Evolutionary conservation across 352 stramenopile species (phyloP).

Genomic region (Phytophthora aleatoria): DNA sequence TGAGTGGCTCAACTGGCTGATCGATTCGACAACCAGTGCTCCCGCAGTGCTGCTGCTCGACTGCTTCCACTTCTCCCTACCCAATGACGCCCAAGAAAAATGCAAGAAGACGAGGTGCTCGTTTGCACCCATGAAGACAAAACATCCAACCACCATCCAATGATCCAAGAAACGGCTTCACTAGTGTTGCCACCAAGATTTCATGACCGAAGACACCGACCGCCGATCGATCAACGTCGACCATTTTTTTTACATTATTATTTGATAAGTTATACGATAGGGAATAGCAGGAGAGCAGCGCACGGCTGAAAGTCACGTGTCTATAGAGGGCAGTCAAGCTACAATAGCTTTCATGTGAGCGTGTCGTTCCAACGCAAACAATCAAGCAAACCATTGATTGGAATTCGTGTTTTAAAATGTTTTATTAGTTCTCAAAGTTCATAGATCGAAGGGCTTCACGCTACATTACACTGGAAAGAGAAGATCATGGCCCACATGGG

Average conservation of each 20-base stretch:
- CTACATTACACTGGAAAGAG: slow-evolving; percentile 14
- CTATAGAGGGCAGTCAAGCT: slow-evolving; percentile 33
- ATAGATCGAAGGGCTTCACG: slow-evolving; percentile 22
- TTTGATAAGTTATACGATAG: slow-evolving; percentile 42
- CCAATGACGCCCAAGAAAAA: slow-evolving; percentile 39
- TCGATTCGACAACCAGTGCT: slow-evolving; percentile 6
- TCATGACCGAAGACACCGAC: slow-evolving; percentile 21
- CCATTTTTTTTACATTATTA: slow-evolving; percentile 37
- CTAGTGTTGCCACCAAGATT: slow-evolving; percentile 3
- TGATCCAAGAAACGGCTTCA: too few relatives aligned
- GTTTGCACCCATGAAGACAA: slow-evolving; percentile 21
- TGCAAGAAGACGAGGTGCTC: slow-evolving; percentile 34
- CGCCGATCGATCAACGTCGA: slow-evolving; percentile 7
- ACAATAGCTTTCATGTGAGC: slow-evolving; percentile 22
- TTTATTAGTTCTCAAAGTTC: slow-evolving; percentile 11
- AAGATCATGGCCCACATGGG: not conserved
- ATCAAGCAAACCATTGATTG: slow-evolving; percentile 18
- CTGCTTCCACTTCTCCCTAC: slow-evolving; percentile 17
- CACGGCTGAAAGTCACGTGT: slow-evolving; percentile 21
- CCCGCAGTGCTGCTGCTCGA: slow-evolving; percentile 5
- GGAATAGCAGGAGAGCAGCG: slow-evolving; percentile 19
- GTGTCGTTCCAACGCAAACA: slow-evolving; percentile 1
- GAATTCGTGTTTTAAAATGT: not conserved
- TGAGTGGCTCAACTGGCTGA: slow-evolving; percentile 8
- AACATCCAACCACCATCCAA: slow-evolving; percentile 11